Evolutionary conservation across 148 eudicot genomes (phyloP).

Genomic region (Spergularia marina): DNA sequence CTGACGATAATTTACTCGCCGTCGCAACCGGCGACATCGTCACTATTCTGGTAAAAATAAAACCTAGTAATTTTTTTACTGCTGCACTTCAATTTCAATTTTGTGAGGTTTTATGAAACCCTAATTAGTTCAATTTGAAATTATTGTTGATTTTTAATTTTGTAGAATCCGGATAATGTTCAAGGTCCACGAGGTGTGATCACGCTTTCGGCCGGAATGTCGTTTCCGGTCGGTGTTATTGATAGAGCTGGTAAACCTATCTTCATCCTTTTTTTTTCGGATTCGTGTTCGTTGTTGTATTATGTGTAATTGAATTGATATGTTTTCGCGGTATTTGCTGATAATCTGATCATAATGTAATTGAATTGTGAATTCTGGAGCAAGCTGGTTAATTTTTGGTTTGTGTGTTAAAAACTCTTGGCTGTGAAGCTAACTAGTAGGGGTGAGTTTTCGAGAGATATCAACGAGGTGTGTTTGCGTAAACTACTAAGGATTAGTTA

Average conservation of each 20-base stretch:
- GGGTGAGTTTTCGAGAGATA: too few relatives aligned
- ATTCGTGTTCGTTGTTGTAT: too few relatives aligned
- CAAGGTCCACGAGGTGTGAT: conserved; percentile 74
- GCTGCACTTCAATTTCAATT: background rate
- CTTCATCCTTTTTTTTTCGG: background rate
- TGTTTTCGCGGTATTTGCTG: too few relatives aligned
- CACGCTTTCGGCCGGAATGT: conserved; percentile 41
- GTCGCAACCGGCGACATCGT: conserved; percentile 68
- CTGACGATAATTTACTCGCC: conserved; percentile 77
- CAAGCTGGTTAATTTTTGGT: background rate
- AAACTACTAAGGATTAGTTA: too few relatives aligned
- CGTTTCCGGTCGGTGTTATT: conserved; percentile 60
- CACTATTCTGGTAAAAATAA: conserved; percentile 57
- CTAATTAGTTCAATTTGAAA: conserved; percentile 1
- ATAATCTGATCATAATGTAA: too few relatives aligned
- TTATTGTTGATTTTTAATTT: background rate
- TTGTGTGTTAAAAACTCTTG: background rate
- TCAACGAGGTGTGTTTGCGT: too few relatives aligned
- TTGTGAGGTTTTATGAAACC: background rate
- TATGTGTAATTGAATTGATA: too few relatives aligned
- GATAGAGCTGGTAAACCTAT: conserved; percentile 52
- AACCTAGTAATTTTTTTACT: background rate
- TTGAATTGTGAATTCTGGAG: too few relatives aligned
- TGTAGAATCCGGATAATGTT: conserved; percentile 67
- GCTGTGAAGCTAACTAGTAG: too few relatives aligned